A percentile compares a stretch with the other conserved stretches of the same genome.
Conservation (phyloP, 1,284 basidiomycete species). For the Cryptococcus depauperatus region DNA sequence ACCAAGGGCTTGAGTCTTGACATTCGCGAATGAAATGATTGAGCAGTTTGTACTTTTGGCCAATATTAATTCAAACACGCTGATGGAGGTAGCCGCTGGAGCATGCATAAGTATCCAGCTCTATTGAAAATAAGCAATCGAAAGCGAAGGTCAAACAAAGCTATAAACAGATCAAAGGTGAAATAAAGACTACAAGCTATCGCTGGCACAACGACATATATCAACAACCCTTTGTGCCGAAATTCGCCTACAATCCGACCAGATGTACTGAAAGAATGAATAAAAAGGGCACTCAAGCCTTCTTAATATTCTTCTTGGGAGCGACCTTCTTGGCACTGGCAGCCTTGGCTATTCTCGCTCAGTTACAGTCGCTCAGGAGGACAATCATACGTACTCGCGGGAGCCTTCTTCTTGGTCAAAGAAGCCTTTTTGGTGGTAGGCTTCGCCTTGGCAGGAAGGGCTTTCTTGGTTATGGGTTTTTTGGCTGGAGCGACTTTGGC, state of each 20-base stretch:
- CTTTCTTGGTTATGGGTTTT: background rate
- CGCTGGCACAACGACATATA: too few relatives aligned
- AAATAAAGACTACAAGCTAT: background rate
- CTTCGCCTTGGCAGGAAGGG: background rate
- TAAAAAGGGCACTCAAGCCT: conserved; percentile 23
- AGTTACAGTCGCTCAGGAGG: conserved; percentile 8
- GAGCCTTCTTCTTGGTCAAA: conserved; percentile 1
- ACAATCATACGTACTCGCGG: conserved; percentile 13
- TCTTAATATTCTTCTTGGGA: conserved; percentile 39
- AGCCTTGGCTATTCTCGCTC: conserved; percentile 6
- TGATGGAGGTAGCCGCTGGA: too few relatives aligned
- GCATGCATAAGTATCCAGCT: conserved; percentile 1
- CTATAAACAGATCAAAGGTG: background rate
- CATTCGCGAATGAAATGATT: too few relatives aligned
- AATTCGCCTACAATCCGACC: background rate
- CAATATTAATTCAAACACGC: too few relatives aligned
- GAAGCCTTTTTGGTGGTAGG: background rate
- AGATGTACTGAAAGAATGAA: background rate
- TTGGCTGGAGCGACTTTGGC: background rate
- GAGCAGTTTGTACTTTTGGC: too few relatives aligned
- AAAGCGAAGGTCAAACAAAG: conserved; percentile 1
- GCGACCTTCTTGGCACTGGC: conserved; percentile 13
- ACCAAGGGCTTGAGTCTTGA: too few relatives aligned
- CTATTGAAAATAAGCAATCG: background rate
- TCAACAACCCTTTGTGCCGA: background rate